Percentiles rank a stretch among this genome's conserved stretches.
Evolutionary conservation across 345 rosid species (phyloP).

Genomic region (Hibiscus syriacus): DNA sequence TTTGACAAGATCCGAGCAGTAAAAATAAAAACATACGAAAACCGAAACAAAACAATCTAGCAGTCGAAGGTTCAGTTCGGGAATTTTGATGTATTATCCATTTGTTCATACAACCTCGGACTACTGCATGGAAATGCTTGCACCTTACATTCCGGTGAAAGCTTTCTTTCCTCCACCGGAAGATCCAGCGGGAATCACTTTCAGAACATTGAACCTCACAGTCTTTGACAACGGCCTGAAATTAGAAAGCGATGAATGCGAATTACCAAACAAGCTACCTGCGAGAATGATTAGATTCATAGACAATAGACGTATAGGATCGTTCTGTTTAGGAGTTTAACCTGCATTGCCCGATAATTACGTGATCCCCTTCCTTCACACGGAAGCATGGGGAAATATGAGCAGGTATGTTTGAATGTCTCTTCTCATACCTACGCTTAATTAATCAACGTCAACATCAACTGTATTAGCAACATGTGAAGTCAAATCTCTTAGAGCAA

Average conservation of each 20-base stretch:
- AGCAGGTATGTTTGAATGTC: no score
- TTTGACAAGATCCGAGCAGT: not conserved
- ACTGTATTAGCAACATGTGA: not conserved
- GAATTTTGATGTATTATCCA: not conserved
- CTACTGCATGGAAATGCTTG: not conserved
- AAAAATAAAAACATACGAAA: no score
- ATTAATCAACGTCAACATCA: not conserved
- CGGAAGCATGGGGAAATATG: no score
- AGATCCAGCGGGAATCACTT: constrained; percentile 75
- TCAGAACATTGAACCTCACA: no score
- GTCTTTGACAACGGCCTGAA: no score
- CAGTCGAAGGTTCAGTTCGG: not conserved
- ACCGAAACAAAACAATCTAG: not conserved
- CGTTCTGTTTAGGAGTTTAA: not conserved
- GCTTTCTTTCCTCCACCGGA: constrained; percentile 66
- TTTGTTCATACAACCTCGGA: not conserved
- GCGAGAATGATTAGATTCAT: not conserved
- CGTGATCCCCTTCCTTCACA: no score
- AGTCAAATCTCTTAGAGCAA: not conserved
- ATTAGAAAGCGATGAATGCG: not conserved
- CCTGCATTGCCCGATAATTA: no score
- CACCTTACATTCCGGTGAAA: constrained; percentile 41
- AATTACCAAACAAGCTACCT: not conserved
- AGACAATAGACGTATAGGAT: not conserved
- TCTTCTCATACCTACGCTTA: no score